Base-by-base conservation (phyloP, 805 yeast species). In the Candida hungchunana region DNA sequence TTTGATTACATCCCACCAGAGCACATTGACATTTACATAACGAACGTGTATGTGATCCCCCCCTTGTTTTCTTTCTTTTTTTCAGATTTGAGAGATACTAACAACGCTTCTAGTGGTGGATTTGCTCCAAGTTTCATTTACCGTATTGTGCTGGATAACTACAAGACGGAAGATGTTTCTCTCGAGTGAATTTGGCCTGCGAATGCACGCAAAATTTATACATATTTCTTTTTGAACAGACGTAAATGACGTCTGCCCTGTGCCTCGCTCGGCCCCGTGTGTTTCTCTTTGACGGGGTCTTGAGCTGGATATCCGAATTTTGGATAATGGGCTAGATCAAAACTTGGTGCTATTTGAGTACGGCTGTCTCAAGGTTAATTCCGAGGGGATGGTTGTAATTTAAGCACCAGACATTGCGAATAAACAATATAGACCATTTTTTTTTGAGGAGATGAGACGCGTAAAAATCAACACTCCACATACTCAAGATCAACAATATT, bases 81-180 rank as follows among this genome's bases (percentile, higher is more conserved):
- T 3, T 10, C 19, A 14, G 23, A 20, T 20, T 11, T 11, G 18
- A 41, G 40, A 48, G 37, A n/a, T 37, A 45, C 36, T 46, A 38
- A 34, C 39, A 16, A 7, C 7, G 39, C 50, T 60, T 34, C 4
- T 24, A 50, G 54, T 39, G 98, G 97, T 32, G 97, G 97, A 12
- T 88, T 84, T 58, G 85, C 97, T 18, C 97, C 98, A 31, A 86
- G 90, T 51, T 93, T 93, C 64, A 83, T 93, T 36, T 93, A 93
- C 62, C 80, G 98, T 62, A 83, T 93, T 37, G 95, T 93, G 15
- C 75, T 89, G 66, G 98, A 93, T 61, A 87, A 90, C 62, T 93
- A 93, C 62, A 82, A 83, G 60, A 76, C 80, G 35, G 88, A 82
- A 51, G 97, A 93, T 64, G 85, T 75, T 40, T 70, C 69, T 50